Evolutionary conservation across 495 filamentous ascomycete genomes (phyloP).

Genomic region (Lepraria neglecta): DNA sequence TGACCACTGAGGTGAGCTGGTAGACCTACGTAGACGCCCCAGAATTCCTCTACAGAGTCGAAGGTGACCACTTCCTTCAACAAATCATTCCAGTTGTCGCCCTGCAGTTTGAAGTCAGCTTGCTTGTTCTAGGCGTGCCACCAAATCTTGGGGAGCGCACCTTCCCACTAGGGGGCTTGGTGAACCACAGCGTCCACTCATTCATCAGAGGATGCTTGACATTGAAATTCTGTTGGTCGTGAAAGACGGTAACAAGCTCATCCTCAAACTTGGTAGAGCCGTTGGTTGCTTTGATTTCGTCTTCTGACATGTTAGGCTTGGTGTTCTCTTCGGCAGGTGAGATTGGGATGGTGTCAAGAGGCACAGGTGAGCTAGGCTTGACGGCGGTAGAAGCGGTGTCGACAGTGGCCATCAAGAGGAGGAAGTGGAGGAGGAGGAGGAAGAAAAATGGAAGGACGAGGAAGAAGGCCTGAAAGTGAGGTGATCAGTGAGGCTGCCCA

Average conservation of each 20-base stretch:
- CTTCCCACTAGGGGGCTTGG: slow-evolving; percentile 96
- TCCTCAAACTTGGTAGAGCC: slow-evolving; percentile 37
- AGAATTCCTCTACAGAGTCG: slow-evolving; percentile 98
- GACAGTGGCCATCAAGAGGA: slow-evolving; percentile 24
- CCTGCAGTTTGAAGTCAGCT: slow-evolving; percentile 43
- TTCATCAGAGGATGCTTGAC: slow-evolving; percentile 96
- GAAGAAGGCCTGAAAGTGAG: background rate
- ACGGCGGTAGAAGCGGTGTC: slow-evolving; percentile 17
- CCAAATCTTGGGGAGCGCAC: slow-evolving; percentile 40
- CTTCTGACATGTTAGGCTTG: slow-evolving; percentile 25
- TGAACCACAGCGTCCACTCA: slow-evolving; percentile 98
- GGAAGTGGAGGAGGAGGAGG: background rate
- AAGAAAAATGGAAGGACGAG: background rate
- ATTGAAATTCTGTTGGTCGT: slow-evolving; percentile 96
- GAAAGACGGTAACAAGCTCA: slow-evolving; percentile 83
- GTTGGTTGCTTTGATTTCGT: slow-evolving; percentile 34
- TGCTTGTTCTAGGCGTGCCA: background rate
- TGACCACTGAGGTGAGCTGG: background rate
- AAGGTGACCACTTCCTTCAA: slow-evolving; percentile 98
- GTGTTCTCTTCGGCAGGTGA: slow-evolving; percentile 31
- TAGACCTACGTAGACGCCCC: slow-evolving; percentile 89
- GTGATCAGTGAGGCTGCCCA: background rate
- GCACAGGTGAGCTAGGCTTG: slow-evolving; percentile 38
- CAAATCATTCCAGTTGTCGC: slow-evolving; percentile 96
- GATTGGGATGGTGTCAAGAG: slow-evolving; percentile 63